phyloP scores from a whole-genome alignment of 495 filamentous ascomycete species.

The Trichoderma asperelloides region DNA sequence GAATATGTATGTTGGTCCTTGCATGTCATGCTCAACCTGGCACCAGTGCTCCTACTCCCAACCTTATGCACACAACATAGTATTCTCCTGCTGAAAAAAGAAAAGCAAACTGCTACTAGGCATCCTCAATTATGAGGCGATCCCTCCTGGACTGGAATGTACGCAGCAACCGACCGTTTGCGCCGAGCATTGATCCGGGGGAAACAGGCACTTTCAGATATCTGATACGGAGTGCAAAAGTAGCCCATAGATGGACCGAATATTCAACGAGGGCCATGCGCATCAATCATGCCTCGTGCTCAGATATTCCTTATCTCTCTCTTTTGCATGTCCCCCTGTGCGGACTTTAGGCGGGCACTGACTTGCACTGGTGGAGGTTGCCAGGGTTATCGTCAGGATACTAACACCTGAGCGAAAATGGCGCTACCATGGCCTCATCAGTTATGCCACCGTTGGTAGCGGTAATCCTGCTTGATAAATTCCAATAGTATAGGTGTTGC shows the following conservation, averaged over 20 bases:
- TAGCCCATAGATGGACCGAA: background rate
- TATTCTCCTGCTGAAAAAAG: background rate
- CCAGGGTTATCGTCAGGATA: background rate
- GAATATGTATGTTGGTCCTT: background rate
- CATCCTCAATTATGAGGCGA: background rate
- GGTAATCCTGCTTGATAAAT: background rate
- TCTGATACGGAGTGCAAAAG: background rate
- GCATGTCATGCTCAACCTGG: background rate
- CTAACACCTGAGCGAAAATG: background rate
- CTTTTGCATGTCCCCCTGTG: background rate
- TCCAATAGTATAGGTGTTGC: background rate
- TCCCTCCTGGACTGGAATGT: background rate
- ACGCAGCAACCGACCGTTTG: background rate
- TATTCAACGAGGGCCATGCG: background rate
- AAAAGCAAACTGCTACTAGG: background rate
- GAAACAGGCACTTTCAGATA: background rate
- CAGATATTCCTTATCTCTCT: background rate
- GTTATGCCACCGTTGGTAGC: background rate
- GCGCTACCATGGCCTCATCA: background rate
- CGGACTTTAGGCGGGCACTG: background rate
- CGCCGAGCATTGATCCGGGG: background rate
- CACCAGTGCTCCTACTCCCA: background rate
- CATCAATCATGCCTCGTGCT: background rate
- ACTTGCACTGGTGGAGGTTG: background rate
- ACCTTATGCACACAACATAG: background rate